Evolutionary conservation across 805 yeast genomes (phyloP).

Genomic region (Saccharomycopsis selenospora): DNA sequence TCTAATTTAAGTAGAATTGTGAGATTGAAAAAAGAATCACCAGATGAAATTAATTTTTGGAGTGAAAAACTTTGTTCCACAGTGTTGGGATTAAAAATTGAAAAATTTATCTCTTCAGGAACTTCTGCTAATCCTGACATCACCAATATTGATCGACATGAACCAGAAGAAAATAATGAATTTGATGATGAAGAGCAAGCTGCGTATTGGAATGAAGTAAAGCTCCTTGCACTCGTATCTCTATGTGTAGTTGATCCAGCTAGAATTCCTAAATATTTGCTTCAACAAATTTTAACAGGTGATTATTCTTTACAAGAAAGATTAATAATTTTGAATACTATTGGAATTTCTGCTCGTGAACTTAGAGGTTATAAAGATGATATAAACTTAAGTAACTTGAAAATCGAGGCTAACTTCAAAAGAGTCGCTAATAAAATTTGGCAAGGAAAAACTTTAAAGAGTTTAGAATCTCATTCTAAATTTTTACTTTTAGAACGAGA

Average conservation of each 20-base stretch:
- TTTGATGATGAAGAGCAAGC: constrained; percentile 6
- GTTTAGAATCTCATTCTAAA: background rate
- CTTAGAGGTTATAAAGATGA: constrained; percentile 55
- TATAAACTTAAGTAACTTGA: constrained; percentile 12
- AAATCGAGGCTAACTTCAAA: constrained; percentile 5
- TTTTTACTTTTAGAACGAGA: constrained; percentile 10
- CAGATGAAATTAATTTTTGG: constrained; percentile 16
- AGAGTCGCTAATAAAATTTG: background rate
- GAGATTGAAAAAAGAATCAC: constrained; percentile 2
- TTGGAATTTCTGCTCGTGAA: constrained; percentile 69
- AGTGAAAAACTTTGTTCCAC: constrained; percentile 10
- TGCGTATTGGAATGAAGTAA: constrained; percentile 11
- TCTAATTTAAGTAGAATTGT: constrained; percentile 11
- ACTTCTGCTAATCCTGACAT: background rate
- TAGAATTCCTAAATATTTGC: constrained; percentile 13
- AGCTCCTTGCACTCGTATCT: constrained; percentile 11
- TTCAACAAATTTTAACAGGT: constrained; percentile 41
- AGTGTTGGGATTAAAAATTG: constrained; percentile 13
- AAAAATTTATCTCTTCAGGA: constrained; percentile 3
- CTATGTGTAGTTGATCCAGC: constrained; percentile 7
- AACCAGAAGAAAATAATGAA: background rate
- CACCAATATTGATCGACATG: background rate
- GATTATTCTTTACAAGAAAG: constrained; percentile 81
- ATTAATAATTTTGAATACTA: constrained; percentile 55
- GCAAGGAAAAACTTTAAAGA: constrained; percentile 8